Evolutionary conservation across 1,139 yeast species (phyloP), one percentile per base, ranked within the genome.

Genomic region (Suzukiozyma palmioleophila): DNA sequence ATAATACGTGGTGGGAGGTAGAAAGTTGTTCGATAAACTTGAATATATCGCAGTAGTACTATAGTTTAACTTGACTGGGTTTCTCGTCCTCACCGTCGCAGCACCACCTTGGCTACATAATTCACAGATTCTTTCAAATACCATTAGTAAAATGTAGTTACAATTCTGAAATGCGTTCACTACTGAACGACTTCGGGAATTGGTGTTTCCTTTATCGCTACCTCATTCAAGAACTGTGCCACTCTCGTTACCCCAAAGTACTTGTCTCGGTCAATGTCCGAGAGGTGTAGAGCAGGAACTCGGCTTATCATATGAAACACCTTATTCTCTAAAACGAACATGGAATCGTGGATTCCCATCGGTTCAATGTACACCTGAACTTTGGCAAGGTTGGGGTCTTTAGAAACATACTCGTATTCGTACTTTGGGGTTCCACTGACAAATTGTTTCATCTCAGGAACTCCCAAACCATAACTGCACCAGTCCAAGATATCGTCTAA

Each of bases 311-410:
- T 37, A 3, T 38, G 32, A 12, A 55, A 28, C 8, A 52, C 39
- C 10, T 45, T 49, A 41, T 59, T 54, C 43, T 70, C 76, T 40
- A 65, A 57, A 44, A 64, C 60, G 33, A 69, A 58, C 25, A 51
- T 39, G 0, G 67, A 44, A 48, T 69, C 77, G 48, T 71, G 77
- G 15, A 68, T 53, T 3, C 77, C 77, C 65, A 63, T 60, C 0
- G 75, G 77, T 46, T 70, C 75, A 24, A 69, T 56, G 41, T 51
- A 60, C 3, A 61, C 46, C 26, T 43, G 32, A 32, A 50, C 43
- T 41, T 53, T 39, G 37, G 60, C 49, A 5, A 5, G 3, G 37
- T 47, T 27, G 33, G 52, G 39, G 22, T 47, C 35, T 36, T 51
- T 38, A 38, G 47, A 46, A 36, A 47, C 29, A 39, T 43, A 54